A percentile compares a stretch with the other conserved stretches of the same genome.
Evolutionary conservation across 2,329 filamentous ascomycete species (phyloP).

Genomic region (Xylaria multiplex): DNA sequence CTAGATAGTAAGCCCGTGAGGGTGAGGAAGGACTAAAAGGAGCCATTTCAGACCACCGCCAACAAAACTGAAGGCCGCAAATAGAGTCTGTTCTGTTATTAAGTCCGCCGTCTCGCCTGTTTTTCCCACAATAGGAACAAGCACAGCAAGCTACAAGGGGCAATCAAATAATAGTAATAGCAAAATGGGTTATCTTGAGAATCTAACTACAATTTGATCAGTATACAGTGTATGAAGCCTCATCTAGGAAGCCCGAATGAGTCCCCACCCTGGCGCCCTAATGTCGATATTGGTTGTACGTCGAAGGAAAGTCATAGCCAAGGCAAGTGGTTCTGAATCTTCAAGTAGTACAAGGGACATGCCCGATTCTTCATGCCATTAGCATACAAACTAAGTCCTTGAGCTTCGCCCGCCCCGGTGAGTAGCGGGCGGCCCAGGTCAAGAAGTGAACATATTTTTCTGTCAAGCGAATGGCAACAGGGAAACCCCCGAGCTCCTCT

Average conservation of each 20-base stretch:
- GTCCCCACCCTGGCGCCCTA: constrained; percentile 6
- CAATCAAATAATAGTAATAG: constrained; percentile 4
- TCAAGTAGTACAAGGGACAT: constrained; percentile 39
- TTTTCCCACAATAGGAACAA: not conserved
- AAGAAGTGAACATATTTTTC: constrained; percentile 46
- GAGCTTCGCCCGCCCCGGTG: constrained; percentile 36
- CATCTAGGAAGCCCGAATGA: constrained; percentile 2
- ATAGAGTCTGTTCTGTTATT: no score
- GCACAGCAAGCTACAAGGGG: not conserved
- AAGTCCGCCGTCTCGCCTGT: not conserved
- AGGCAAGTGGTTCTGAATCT: not conserved
- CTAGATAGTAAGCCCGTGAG: not conserved
- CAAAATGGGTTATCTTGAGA: constrained; percentile 21
- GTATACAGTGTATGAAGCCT: constrained; percentile 25
- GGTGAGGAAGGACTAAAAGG: not conserved
- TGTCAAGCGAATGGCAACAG: constrained; percentile 45
- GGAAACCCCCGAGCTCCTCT: constrained; percentile 35
- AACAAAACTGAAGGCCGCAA: no score
- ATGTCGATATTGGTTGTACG: constrained; percentile 5
- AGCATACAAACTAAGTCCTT: constrained; percentile 37
- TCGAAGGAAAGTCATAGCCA: constrained; percentile 10
- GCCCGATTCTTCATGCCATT: constrained; percentile 36
- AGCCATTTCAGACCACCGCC: not conserved
- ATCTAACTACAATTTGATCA: constrained; percentile 34
- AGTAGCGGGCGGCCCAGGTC: constrained; percentile 37